phyloP scores from a whole-genome alignment of 2,329 filamentous ascomycete genomes.

The Trematosphaeria pertusa region DNA sequence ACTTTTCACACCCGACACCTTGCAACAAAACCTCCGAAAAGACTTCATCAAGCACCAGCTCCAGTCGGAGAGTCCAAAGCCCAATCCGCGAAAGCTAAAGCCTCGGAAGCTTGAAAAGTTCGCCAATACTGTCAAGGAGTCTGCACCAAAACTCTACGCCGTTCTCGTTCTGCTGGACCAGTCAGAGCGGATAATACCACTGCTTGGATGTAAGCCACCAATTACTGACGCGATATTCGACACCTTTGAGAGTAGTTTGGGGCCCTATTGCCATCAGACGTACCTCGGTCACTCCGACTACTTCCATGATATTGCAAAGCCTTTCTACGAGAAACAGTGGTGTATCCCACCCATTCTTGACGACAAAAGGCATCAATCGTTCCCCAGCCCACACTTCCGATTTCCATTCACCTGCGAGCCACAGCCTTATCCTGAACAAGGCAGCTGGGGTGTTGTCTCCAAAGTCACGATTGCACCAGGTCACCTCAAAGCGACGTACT shows the following conservation, averaged over 20 bases:
- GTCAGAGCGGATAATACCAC: not conserved
- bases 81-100: no score
- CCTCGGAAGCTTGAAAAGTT: no score
- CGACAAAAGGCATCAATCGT: not conserved
- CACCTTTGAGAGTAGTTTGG: not conserved
- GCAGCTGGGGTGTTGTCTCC: not conserved
- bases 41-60: no score
- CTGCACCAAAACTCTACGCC: not conserved
- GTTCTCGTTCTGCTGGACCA: not conserved
- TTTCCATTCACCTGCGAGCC: no score
- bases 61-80: no score
- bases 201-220: not conserved
- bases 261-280: not conserved
- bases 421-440: no score
- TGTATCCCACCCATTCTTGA: not conserved
- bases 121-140: no score
- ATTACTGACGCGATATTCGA: not conserved
- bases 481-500: no score
- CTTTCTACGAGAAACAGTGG: not conserved
- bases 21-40: no score
- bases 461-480: not conserved
- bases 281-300: not conserved
- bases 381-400: not conserved
- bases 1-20: no score
- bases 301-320: not conserved